These are phyloP conservation scores for Acanthamoeba healyi DNA, from an alignment of 208 protist genomes.

Conservation along the genomic window DNA sequence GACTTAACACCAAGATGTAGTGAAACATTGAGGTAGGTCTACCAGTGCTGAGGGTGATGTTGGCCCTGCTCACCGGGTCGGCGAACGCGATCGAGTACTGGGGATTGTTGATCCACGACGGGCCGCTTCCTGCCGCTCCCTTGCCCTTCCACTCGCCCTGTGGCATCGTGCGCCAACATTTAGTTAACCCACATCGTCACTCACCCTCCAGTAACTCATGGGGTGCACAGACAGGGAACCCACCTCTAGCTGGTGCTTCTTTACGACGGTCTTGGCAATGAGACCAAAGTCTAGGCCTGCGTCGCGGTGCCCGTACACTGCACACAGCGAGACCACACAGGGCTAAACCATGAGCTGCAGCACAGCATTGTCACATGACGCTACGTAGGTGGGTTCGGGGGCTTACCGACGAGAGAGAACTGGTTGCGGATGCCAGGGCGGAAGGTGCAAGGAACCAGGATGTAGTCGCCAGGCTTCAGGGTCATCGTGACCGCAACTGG, in stretches of 20 bases:
- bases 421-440: not conserved
- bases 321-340: not conserved
- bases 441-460: conserved; percentile 74
- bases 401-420: not conserved
- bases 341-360: not conserved
- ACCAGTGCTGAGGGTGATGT: conserved; percentile 1
- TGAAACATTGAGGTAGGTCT: not conserved
- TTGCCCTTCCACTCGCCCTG: conserved; percentile 72
- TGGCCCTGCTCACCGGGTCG: not conserved
- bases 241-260: conserved; percentile 36
- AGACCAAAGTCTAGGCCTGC: not conserved
- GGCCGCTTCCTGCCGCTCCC: conserved; percentile 25
- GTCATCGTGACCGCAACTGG: not conserved
- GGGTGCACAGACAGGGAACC: not conserved
- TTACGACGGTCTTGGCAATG: not conserved
- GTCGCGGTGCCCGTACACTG: not conserved
- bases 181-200: no score
- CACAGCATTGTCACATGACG: not conserved
- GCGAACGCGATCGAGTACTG: conserved; percentile 17
- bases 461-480: conserved; percentile 55
- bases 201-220: no score
- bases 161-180: no score
- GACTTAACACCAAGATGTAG: no score
- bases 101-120: conserved; percentile 47
- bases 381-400: no score